phyloP scores from a whole-genome alignment of 768 basidiomycete species.

The Lactifluus volemus region DNA sequence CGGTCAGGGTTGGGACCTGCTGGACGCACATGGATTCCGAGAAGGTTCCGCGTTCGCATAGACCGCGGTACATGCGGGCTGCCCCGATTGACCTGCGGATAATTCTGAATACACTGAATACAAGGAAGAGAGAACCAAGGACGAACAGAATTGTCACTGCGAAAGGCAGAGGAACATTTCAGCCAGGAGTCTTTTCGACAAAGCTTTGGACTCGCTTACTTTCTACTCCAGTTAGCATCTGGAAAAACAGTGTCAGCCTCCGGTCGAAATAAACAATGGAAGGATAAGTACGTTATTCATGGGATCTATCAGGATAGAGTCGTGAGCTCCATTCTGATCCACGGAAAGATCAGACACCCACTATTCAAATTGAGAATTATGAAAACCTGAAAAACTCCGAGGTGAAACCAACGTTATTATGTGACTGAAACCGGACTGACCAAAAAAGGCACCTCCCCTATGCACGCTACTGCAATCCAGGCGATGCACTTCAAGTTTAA shows the following conservation, averaged over 20 bases:
- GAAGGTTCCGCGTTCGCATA: not conserved
- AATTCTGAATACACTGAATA: not conserved
- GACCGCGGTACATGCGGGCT: not conserved
- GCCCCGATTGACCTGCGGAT: not conserved
- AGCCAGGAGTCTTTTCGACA: not conserved
- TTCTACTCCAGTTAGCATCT: not conserved
- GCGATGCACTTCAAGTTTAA: not conserved
- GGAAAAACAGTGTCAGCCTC: not conserved
- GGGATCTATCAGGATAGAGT: not conserved
- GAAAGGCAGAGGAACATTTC: not conserved
- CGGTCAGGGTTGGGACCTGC: not conserved
- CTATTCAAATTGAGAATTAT: not conserved
- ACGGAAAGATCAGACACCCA: not conserved
- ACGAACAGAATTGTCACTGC: not conserved
- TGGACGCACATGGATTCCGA: not conserved
- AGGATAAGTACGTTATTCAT: not conserved
- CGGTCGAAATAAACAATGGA: not conserved
- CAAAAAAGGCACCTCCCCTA: not conserved
- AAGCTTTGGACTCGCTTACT: not conserved
- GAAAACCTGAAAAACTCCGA: not conserved
- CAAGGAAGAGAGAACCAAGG: not conserved
- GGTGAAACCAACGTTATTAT: not conserved
- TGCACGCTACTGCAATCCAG: not conserved
- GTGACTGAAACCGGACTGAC: not conserved
- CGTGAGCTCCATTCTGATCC: not conserved